A percentile compares a stretch with the other conserved stretches of the same genome.
Conservation (phyloP, 1,284 basidiomycete genomes). For the Sporisorium sorghi region DNA sequence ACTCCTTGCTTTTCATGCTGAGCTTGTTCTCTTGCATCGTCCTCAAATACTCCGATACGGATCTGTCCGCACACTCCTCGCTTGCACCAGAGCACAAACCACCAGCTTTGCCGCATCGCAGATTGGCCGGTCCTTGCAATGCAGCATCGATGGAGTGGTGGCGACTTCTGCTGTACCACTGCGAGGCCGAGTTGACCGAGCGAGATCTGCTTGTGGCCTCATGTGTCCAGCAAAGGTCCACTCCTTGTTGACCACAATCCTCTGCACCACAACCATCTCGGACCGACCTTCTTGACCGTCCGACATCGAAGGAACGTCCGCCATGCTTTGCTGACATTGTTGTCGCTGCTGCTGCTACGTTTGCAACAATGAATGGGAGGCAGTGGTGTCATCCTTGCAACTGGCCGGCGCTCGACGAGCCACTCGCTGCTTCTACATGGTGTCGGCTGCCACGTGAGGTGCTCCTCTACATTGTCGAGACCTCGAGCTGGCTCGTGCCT, state of each 20-base stretch:
- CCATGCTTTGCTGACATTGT: slow-evolving; percentile 10
- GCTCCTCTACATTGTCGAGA: slow-evolving; percentile 28
- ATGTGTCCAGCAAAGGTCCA: not conserved
- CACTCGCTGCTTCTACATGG: slow-evolving; percentile 28
- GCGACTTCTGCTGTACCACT: not conserved
- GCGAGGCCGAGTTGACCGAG: slow-evolving; percentile 3
- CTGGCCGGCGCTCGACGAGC: slow-evolving; percentile 22
- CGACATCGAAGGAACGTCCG: not conserved
- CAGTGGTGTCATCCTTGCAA: slow-evolving; percentile 29
- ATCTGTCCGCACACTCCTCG: not conserved
- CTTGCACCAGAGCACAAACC: no score
- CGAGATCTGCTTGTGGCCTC: not conserved
- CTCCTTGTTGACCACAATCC: not conserved
- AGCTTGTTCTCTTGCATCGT: no score
- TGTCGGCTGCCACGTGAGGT: slow-evolving; percentile 28
- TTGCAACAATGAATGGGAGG: slow-evolving; percentile 22
- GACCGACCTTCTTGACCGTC: not conserved
- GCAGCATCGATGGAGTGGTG: not conserved
- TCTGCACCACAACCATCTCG: not conserved
- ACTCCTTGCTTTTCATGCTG: not conserved
- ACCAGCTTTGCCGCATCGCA: no score
- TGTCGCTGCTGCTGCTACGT: not conserved
- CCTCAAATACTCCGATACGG: not conserved
- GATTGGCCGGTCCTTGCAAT: not conserved
- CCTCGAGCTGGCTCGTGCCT: slow-evolving; percentile 29